Base-by-base conservation (phyloP, 2,329 filamentous ascomycete genomes). In the Fusarium tanahbumbuense region DNA sequence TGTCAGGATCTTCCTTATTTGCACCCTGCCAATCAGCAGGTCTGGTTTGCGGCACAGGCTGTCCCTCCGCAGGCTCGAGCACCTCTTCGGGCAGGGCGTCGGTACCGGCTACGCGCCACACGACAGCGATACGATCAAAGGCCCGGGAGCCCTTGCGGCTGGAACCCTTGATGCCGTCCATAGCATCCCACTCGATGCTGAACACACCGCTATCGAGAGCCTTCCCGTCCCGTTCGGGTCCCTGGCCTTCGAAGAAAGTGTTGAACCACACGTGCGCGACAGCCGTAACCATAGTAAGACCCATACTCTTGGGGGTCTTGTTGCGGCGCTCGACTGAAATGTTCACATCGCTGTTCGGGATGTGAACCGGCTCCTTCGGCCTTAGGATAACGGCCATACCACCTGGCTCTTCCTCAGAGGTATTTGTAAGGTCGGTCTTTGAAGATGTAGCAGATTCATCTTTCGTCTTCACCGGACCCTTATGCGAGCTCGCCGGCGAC, bases 261-360 rank as follows among this genome's bases (percentile, higher is more conserved):
- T 99, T 99, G 84, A 98, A 97, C 96, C 96, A 99, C 18, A 97
- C 93, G 76, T 98, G 95, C 0, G 94, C 94, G 12, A 98, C 91
- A 0, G 94, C 91, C 0, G 95, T 97, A 6, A 98, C 93, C 90
- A 98, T 93, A 1, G 93, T 94, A 72, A 93, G 88, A 2, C 93
- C 92, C 79, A 96, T 91, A 12, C 88, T 88, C 74, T 92, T 92
- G 7, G 88, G 87, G 3, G 92, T 89, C 75, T 91, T 92, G 80
- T 94, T 97, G 37, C 94, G 89, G 10, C 93, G 88, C 81, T 98
- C 94, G 25, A 98, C 89, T 52, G 94, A 91, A 70, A 98, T 92
- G 78, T 97, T 97, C 72, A 98, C 86, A 76, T 98, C 96, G 78
- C 91, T 94, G 48, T 90, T 92, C 1, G 92, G 89, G 1, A 98